A percentile compares a stretch with the other conserved stretches of the same genome.
These are phyloP conservation scores for Penicillium brasilianum DNA, from an alignment of 2,329 filamentous ascomycete species.

Conservation along the genomic window DNA sequence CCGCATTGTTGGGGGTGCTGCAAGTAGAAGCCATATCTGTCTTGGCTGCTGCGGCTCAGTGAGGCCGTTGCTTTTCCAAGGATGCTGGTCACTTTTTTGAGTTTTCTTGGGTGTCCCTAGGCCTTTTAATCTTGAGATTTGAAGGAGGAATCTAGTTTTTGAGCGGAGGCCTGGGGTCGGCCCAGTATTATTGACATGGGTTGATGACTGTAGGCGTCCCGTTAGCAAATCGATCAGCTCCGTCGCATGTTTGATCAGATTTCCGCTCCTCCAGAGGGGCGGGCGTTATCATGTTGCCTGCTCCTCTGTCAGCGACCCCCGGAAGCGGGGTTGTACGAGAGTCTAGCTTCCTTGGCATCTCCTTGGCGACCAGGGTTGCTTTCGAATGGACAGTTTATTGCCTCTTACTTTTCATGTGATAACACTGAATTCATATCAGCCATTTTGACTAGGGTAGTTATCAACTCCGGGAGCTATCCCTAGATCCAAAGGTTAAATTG, in stretches of 20 bases:
- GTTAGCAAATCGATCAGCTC: constrained; percentile 6
- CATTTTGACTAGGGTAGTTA: background rate
- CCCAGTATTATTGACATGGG: background rate
- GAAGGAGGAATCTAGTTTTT: background rate
- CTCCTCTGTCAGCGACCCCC: background rate
- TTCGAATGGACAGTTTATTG: constrained; percentile 15
- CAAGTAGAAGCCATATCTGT: constrained; percentile 3
- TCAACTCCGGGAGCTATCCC: background rate
- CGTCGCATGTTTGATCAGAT: constrained; percentile 3
- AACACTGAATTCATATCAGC: background rate
- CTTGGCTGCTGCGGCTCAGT: constrained; percentile 7
- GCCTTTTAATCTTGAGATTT: background rate
- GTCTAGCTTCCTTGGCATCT: constrained; percentile 16
- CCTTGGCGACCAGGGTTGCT: constrained; percentile 10
- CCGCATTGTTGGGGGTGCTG: background rate
- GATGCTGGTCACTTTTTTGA: background rate
- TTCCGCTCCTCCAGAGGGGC: constrained; percentile 8
- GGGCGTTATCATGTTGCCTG: constrained; percentile 7
- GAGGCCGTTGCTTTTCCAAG: background rate
- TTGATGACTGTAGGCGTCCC: background rate
- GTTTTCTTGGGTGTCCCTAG: background rate
- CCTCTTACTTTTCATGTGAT: constrained; percentile 13
- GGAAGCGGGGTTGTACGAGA: constrained; percentile 15
- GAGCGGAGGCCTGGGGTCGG: background rate
- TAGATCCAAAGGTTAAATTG: background rate